These are phyloP conservation scores for Amaranthus cruentus DNA, from an alignment of 148 eudicot genomes.

Conservation along the genomic window DNA sequence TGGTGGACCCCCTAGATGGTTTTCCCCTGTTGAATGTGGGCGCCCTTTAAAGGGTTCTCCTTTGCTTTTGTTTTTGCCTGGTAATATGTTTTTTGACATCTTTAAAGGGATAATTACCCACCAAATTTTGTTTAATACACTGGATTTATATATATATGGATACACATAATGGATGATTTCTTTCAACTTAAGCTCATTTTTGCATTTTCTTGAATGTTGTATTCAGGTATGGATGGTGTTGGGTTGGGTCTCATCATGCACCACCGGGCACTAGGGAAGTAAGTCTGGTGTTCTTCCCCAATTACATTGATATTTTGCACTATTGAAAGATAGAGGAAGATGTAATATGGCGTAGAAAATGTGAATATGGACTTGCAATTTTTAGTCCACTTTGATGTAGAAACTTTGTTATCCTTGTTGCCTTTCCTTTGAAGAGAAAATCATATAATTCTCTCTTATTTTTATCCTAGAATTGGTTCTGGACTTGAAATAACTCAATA, in stretches of 20 bases:
- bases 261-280: slow-evolving; percentile 81
- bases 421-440: no score
- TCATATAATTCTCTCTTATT: no score
- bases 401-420: no score
- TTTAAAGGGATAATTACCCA: no score
- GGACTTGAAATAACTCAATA: no score
- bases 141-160: no score
- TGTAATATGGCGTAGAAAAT: no score
- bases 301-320: slow-evolving; percentile 6
- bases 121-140: no score
- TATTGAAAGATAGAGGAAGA: no score
- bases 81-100: slow-evolving; percentile 30
- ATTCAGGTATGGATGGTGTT: slow-evolving; percentile 88
- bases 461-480: no score
- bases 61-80: slow-evolving; percentile 84
- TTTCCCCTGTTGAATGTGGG: slow-evolving; percentile 80
- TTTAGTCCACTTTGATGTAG: no score
- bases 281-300: slow-evolving; percentile 29
- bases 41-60: slow-evolving; percentile 69
- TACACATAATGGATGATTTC: not conserved
- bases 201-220: slow-evolving; percentile 3
- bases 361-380: no score
- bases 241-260: slow-evolving; percentile 92
- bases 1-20: slow-evolving; percentile 92
- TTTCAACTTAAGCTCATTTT: not conserved